Conservation (phyloP, 805 yeast species). For the Starmerella roubikii region DNA sequence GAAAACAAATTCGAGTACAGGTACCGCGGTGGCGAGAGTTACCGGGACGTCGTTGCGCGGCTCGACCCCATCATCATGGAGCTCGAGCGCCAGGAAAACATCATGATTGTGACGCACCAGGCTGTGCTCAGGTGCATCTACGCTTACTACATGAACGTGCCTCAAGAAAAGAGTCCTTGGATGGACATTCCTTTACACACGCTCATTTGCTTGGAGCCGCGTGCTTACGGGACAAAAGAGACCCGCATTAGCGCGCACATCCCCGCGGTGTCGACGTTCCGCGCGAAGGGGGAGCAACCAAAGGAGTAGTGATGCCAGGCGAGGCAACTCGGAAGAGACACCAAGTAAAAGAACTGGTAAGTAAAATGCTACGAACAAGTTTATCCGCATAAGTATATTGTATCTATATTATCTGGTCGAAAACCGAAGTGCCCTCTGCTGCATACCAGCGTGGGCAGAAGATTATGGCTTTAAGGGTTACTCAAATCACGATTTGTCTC, state of each 20-base stretch:
- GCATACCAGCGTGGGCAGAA: too few relatives aligned
- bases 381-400: too few relatives aligned
- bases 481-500: too few relatives aligned
- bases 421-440: too few relatives aligned
- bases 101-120: slow-evolving; percentile 91
- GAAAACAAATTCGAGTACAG: slow-evolving; percentile 91
- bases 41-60: slow-evolving; percentile 86
- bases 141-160: slow-evolving; percentile 97
- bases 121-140: slow-evolving; percentile 92
- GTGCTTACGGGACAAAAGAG: slow-evolving; percentile 81
- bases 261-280: slow-evolving; percentile 94
- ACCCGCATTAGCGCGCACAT: slow-evolving; percentile 87
- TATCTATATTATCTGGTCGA: too few relatives aligned
- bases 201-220: slow-evolving; percentile 82
- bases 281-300: slow-evolving; percentile 70
- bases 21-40: slow-evolving; percentile 94
- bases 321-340: too few relatives aligned
- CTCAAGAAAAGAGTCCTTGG: slow-evolving; percentile 97
- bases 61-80: slow-evolving; percentile 98
- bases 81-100: slow-evolving; percentile 90
- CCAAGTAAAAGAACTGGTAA: too few relatives aligned
- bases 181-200: slow-evolving; percentile 97
- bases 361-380: too few relatives aligned
- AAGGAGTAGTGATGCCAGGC: too few relatives aligned
- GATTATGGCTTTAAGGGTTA: too few relatives aligned